Evolutionary conservation across 371 early-diverging fungal species (phyloP).

Genomic region (Mucor piriformis): DNA sequence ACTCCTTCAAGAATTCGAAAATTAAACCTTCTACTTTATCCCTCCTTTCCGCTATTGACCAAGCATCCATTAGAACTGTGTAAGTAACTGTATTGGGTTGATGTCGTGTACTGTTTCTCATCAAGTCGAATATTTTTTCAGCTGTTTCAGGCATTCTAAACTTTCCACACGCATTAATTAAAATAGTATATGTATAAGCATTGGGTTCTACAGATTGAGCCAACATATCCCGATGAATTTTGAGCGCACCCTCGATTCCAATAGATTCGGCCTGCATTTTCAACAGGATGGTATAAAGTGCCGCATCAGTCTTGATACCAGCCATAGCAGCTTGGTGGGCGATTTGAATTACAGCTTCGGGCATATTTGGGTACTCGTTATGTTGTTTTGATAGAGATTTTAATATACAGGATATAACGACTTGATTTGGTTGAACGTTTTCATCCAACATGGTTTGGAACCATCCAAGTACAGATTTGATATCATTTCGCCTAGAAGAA

Average conservation of each 20-base stretch:
- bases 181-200: constrained; percentile 45
- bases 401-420: constrained; percentile 33
- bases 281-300: constrained; percentile 45
- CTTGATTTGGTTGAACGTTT: constrained; percentile 33
- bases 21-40: constrained; percentile 40
- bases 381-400: constrained; percentile 31
- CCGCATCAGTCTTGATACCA: constrained; percentile 44
- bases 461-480: constrained; percentile 41
- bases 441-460: constrained; percentile 41
- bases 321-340: constrained; percentile 34
- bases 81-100: constrained; percentile 49
- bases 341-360: constrained; percentile 30
- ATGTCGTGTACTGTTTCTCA: constrained; percentile 32
- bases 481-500: constrained; percentile 25
- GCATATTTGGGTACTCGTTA: constrained; percentile 11
- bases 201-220: constrained; percentile 36
- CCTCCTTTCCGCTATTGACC: constrained; percentile 26
- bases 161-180: constrained; percentile 40
- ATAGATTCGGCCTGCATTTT: constrained; percentile 33
- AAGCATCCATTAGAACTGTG: constrained; percentile 48
- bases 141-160: constrained; percentile 41
- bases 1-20: constrained; percentile 30
- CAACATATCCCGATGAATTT: constrained; percentile 46
- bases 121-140: constrained; percentile 46
- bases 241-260: constrained; percentile 36